Evolutionary conservation across 176 grass and related monocot species (phyloP), one percentile per base, ranked within the genome.

Genomic region (Areca catechu): DNA sequence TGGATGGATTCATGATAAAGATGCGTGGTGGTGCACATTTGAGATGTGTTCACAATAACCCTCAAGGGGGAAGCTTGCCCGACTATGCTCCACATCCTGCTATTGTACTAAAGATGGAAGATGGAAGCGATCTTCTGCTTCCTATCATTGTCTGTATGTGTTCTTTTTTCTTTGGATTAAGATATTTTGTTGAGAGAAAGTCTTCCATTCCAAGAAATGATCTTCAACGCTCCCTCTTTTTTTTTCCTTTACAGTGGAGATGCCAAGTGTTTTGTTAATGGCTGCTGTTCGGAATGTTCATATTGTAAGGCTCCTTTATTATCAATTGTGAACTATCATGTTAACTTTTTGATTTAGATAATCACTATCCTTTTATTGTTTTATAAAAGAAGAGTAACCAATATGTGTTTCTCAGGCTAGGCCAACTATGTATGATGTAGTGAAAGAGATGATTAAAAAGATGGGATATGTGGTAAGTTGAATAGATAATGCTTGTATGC

Each of bases 141-240:
- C 91, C 86, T 69, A 96, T 96, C 64, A 96, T 90, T 66, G 91
- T 96, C 70, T 87, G 91, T 96, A 84, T 48, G 91, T 77, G 63
- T 54, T 71, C 30, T 76, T 28, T 69, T 59, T 30, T 24, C 34
- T 58, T 50, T 4, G 49, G 19, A 52, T 29, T 61, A 12, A 12
- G 34, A 43, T 43, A 43, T 43, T 43, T 43, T 10, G 6, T 43
- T 43, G 6, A 43, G 34, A 43, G 9, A 7, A 43, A 12, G 34
- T 43, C 34, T 43, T 14, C 34, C 10, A 43, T 43, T 43, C 34
- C 34, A 43, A 43, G 9, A 43, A 12, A 43, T 3, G 34, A 43
- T 43, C 27, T 43, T 43, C 34, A 43, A 14, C 34, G 0, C 6
- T 57, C 3, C 53, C 22, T n/a, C n/a, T n/a, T n/a, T n/a, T 67